phyloP scores from a whole-genome alignment of 495 filamentous ascomycete genomes.

The Diplogelasinospora grovesii region DNA sequence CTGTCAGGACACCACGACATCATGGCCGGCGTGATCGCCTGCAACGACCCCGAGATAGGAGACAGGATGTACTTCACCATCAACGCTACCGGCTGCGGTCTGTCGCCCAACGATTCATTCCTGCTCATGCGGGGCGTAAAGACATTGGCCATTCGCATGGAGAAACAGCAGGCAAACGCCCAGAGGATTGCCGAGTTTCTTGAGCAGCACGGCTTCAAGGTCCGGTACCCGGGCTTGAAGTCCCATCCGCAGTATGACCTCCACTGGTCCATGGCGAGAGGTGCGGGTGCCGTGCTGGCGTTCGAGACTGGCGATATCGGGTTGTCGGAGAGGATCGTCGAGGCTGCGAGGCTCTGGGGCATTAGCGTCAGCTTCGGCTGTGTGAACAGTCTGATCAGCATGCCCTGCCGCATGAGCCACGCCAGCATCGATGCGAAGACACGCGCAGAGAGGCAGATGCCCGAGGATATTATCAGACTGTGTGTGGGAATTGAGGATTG shows the following conservation, averaged over 20 bases:
- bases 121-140: constrained; percentile 91
- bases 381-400: constrained; percentile 96
- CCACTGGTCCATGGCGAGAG: constrained; percentile 89
- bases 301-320: constrained; percentile 87
- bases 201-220: constrained; percentile 84
- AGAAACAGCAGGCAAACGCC: constrained; percentile 91
- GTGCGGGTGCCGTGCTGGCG: constrained; percentile 85
- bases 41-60: constrained; percentile 72
- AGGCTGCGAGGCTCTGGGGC: constrained; percentile 82
- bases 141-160: constrained; percentile 94
- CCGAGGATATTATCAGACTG: constrained; percentile 90
- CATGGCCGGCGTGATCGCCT: constrained; percentile 93
- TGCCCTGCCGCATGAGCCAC: constrained; percentile 99
- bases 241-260: constrained; percentile 95
- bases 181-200: constrained; percentile 88
- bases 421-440: constrained; percentile 97
- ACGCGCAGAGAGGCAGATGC: constrained; percentile 78
- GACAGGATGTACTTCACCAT: constrained; percentile 94
- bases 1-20: constrained; percentile 96
- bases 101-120: constrained; percentile 93
- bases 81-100: constrained; percentile 88
- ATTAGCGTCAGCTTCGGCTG: constrained; percentile 97
- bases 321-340: constrained; percentile 86
- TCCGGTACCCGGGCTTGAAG: constrained; percentile 87
- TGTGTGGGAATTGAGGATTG: constrained; percentile 97